These are phyloP conservation scores for Phaeosphaeria sp. DNA, from an alignment of 2,329 filamentous ascomycete genomes.

Conservation along the genomic window DNA sequence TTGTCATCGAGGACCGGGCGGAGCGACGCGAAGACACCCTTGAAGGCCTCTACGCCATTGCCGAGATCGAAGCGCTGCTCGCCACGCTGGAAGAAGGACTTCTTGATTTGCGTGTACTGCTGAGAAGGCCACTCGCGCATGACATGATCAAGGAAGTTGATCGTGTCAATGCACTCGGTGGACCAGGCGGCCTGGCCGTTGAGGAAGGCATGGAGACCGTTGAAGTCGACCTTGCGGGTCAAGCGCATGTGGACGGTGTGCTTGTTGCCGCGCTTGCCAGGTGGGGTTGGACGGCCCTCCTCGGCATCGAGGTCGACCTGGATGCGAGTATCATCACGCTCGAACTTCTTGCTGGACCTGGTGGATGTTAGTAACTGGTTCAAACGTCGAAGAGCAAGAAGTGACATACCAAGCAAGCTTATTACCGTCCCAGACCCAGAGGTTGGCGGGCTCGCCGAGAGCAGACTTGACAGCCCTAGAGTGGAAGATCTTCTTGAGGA, in stretches of 20 bases:
- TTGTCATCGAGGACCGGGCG: constrained; percentile 68
- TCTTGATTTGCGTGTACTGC: constrained; percentile 74
- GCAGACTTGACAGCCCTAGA: constrained; percentile 65
- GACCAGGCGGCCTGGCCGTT: constrained; percentile 57
- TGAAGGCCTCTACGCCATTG: constrained; percentile 76
- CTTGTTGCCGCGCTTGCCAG: constrained; percentile 49
- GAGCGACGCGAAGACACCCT: constrained; percentile 88
- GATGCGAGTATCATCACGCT: constrained; percentile 50
- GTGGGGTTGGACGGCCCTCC: constrained; percentile 42
- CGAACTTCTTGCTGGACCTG: constrained; percentile 36
- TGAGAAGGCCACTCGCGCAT: constrained; percentile 79
- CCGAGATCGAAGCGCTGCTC: constrained; percentile 62
- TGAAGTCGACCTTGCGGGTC: constrained; percentile 73
- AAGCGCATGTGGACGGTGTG: constrained; percentile 69
- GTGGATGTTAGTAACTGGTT: constrained; percentile 12
- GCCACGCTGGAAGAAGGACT: constrained; percentile 77
- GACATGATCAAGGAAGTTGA: no score
- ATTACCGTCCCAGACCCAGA: constrained; percentile 82
- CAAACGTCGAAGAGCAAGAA: not conserved
- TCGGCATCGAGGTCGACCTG: constrained; percentile 77
- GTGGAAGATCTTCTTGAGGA: constrained; percentile 80
- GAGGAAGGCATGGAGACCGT: constrained; percentile 71
- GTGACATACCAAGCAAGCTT: constrained; percentile 79
- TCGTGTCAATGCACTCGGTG: no score
- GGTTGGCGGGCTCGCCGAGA: constrained; percentile 54